Conservation (phyloP, 768 basidiomycete species). For the Dendrothele bispora region DNA sequence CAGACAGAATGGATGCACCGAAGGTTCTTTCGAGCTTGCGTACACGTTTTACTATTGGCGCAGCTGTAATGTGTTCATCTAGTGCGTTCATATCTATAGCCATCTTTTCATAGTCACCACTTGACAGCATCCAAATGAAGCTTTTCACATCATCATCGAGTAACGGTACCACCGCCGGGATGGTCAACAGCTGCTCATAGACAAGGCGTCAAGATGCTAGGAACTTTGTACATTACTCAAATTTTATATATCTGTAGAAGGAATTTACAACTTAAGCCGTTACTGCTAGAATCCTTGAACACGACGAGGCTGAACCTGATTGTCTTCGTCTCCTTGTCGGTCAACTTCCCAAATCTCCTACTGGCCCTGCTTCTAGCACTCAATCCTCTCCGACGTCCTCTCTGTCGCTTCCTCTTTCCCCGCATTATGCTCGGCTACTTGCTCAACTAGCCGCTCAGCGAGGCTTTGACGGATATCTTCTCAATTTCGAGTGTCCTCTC, state of each 20-base stretch:
- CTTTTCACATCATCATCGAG: constrained; percentile 83
- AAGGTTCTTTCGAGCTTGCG: constrained; percentile 55
- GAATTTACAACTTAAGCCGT: neutral
- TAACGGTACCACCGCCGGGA: constrained; percentile 75
- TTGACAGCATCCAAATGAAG: constrained; percentile 41
- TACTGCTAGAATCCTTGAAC: constrained; percentile 65
- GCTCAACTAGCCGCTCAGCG: constrained; percentile 71
- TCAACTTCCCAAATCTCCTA: constrained; percentile 43
- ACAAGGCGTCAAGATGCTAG: constrained; percentile 77
- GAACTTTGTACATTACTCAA: constrained; percentile 64
- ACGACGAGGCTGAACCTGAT: constrained; percentile 51
- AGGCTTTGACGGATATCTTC: constrained; percentile 82
- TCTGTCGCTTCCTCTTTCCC: constrained; percentile 52
- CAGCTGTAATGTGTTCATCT: constrained; percentile 67
- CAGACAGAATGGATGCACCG: constrained; percentile 82
- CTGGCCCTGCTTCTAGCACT: constrained; percentile 48
- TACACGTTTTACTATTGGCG: constrained; percentile 87
- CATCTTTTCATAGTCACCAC: neutral
- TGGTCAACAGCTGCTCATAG: constrained; percentile 81
- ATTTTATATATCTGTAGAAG: neutral
- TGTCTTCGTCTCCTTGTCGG: constrained; percentile 68
- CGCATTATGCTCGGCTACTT: constrained; percentile 65
- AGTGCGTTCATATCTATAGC: constrained; percentile 43
- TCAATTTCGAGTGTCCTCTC: constrained; percentile 74
- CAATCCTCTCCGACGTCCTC: constrained; percentile 22